These are phyloP conservation scores for Cercospora brassicicola DNA, from an alignment of 2,329 filamentous ascomycete species.

Conservation along the genomic window DNA sequence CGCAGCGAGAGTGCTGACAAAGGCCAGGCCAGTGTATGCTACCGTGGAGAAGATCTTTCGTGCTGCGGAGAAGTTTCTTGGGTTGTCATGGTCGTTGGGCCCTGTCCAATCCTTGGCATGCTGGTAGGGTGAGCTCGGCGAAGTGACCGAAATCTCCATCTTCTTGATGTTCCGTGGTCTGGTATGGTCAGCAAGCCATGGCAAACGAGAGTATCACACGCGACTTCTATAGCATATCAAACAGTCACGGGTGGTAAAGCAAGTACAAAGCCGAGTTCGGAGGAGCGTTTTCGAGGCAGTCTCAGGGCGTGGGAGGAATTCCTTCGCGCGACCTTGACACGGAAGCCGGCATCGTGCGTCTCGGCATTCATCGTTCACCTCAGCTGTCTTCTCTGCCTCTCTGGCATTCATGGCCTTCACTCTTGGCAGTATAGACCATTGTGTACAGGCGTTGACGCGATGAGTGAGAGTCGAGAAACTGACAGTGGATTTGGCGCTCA, in stretches of 20 bases:
- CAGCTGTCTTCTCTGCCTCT: background rate
- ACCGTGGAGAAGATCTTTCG: slow-evolving; percentile 30
- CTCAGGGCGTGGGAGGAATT: slow-evolving; percentile 9
- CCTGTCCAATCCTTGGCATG: slow-evolving; percentile 35
- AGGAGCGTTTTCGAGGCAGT: slow-evolving; percentile 2
- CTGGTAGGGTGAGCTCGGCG: slow-evolving; percentile 7
- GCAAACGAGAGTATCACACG: background rate
- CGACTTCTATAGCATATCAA: background rate
- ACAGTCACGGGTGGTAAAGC: background rate
- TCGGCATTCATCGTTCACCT: background rate
- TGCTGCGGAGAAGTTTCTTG: slow-evolving; percentile 35
- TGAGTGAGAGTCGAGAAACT: background rate
- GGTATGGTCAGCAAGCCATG: background rate
- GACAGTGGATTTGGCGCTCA: background rate
- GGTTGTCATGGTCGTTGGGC: slow-evolving; percentile 34
- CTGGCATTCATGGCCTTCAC: background rate
- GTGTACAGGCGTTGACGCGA: background rate
- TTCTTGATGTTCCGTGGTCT: background rate
- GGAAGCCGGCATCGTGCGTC: background rate
- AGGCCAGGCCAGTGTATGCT: slow-evolving; percentile 34
- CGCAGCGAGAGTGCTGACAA: slow-evolving; percentile 37
- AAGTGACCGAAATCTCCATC: background rate
- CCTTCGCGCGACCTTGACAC: background rate
- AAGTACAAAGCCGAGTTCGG: slow-evolving; percentile 9
- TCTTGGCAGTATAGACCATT: background rate